phyloP scores from a whole-genome alignment of 345 rosid genomes.

The Adansonia digitata region DNA sequence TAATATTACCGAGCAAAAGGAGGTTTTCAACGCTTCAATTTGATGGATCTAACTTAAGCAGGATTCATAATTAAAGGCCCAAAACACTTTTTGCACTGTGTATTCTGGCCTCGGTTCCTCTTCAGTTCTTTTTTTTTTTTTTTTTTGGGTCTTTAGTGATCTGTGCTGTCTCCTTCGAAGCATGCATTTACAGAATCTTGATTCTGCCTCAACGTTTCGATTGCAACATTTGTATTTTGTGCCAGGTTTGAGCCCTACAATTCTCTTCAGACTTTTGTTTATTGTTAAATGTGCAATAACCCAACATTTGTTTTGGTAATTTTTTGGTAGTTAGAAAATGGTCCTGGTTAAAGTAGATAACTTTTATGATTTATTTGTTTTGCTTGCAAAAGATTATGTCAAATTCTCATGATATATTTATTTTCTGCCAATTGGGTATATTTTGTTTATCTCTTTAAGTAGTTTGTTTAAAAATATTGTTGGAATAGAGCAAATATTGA shows the following conservation, averaged over 20 bases:
- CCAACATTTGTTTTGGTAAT: not conserved
- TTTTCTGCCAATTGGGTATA: not conserved
- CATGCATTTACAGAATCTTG: no score
- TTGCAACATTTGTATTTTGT: not conserved
- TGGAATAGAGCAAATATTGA: not conserved
- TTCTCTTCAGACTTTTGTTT: not conserved
- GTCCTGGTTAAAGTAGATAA: not conserved
- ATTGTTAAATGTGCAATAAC: not conserved
- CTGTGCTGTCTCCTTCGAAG: no score
- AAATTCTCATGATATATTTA: not conserved
- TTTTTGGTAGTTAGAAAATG: not conserved
- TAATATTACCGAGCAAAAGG: no score
- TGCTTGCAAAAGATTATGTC: not conserved
- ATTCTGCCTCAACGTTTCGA: not conserved
- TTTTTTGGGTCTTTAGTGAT: no score
- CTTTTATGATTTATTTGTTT: not conserved
- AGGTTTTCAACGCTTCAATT: no score
- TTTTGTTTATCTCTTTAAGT: not conserved
- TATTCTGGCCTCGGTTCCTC: no score
- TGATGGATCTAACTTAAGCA: no score
- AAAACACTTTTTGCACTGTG: no score
- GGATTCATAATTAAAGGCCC: no score
- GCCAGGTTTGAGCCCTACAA: constrained; percentile 1
- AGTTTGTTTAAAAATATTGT: not conserved
- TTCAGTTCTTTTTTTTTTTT: no score